A percentile compares a stretch with the other conserved stretches of the same genome.
These are phyloP conservation scores for Epichloe glyceriae DNA, from an alignment of 2,329 filamentous ascomycete species.

Conservation along the genomic window DNA sequence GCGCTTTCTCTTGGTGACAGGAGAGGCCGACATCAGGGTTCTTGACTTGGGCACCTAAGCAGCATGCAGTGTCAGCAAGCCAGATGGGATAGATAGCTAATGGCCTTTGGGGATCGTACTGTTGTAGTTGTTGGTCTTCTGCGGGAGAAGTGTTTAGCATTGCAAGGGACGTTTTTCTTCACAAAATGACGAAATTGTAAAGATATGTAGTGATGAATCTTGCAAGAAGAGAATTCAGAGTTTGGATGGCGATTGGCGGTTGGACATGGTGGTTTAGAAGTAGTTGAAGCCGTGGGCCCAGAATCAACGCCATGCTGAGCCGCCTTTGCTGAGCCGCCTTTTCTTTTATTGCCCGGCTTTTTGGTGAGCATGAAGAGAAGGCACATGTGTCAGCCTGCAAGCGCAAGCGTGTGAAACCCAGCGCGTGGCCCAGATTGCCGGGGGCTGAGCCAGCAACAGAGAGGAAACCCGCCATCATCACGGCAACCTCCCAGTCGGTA, in stretches of 20 bases:
- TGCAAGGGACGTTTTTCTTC: neutral
- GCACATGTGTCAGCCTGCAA: neutral
- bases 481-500: conserved; percentile 3
- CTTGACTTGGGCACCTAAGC: conserved; percentile 1
- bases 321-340: neutral
- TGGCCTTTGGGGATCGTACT: neutral
- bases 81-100: neutral
- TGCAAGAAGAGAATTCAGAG: neutral
- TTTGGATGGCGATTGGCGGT: neutral
- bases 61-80: neutral
- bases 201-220: neutral
- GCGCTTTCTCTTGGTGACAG: conserved; percentile 7
- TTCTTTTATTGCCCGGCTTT: neutral
- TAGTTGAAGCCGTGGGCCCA: neutral
- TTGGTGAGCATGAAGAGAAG: neutral
- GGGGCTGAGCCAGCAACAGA: conserved; percentile 6
- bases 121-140: neutral
- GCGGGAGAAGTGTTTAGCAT: conserved; percentile 2
- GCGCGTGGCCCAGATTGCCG: neutral
- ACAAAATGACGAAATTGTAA: neutral
- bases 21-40: conserved; percentile 8
- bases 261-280: neutral
- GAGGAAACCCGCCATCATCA: conserved; percentile 1
- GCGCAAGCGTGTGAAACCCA: conserved; percentile 1
- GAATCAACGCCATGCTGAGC: conserved; percentile 1